Evolutionary conservation across 208 protist species (phyloP).

Genomic region (Wallacemonas collosoma): DNA sequence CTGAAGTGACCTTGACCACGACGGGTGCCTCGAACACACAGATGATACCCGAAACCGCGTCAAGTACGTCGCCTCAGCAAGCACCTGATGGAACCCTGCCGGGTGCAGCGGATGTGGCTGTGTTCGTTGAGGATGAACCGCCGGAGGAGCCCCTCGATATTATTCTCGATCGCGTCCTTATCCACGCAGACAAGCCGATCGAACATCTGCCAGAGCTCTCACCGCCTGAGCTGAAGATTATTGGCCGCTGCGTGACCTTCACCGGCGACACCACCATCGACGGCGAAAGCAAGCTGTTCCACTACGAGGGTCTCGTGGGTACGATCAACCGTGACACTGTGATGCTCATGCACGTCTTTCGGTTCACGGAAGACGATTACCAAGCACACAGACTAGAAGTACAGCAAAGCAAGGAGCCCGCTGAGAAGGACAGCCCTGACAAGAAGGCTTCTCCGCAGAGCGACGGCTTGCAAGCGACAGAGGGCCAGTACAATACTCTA

Average conservation of each 20-base stretch:
- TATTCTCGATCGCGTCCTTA: conserved; percentile 33
- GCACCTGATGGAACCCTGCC: not conserved
- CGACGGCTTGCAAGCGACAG: conserved; percentile 2
- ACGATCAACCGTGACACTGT: conserved; percentile 82
- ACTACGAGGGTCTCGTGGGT: conserved; percentile 74
- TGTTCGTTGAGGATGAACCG: not conserved
- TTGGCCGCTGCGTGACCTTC: conserved; percentile 80
- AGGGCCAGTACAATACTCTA: conserved; percentile 8
- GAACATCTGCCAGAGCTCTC: conserved; percentile 56
- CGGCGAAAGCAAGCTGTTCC: conserved; percentile 42
- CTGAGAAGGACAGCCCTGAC: not conserved
- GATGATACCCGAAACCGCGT: not conserved
- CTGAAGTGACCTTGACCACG: not conserved
- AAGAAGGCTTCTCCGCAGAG: conserved; percentile 2
- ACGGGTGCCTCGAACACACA: conserved; percentile 2
- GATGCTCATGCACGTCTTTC: conserved; percentile 65
- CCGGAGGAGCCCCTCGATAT: conserved; percentile 39
- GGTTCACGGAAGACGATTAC: conserved; percentile 78
- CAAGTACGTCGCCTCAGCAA: not conserved
- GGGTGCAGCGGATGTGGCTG: not conserved
- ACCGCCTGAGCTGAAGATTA: conserved; percentile 77
- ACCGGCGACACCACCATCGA: conserved; percentile 51
- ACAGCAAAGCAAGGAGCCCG: not conserved
- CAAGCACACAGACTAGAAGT: conserved; percentile 32
- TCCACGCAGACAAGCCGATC: conserved; percentile 55